Conservation (phyloP, 805 yeast species). For the Lipomyces yamanashiensis region DNA sequence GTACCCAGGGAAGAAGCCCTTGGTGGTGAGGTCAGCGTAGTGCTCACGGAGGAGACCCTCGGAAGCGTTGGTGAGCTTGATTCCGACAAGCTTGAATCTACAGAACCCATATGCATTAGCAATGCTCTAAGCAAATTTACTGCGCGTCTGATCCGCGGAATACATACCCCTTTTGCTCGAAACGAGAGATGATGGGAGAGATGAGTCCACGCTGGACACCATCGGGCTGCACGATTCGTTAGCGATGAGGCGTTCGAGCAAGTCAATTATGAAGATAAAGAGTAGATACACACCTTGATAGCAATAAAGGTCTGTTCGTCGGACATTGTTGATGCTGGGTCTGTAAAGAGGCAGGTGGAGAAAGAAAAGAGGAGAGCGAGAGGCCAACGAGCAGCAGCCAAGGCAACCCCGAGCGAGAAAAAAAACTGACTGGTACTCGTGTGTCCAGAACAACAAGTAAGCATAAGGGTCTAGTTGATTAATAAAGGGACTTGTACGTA, state of each 20-base stretch:
- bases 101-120: background rate
- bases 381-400: background rate
- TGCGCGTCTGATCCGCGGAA: background rate
- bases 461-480: too few relatives aligned
- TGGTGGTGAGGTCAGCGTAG: constrained; percentile 91
- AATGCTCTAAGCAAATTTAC: background rate
- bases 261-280: background rate
- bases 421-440: background rate
- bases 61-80: constrained; percentile 87
- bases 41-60: constrained; percentile 88
- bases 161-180: constrained; percentile 77
- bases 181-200: constrained; percentile 86
- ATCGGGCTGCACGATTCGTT: constrained; percentile 66
- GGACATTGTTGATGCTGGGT: constrained; percentile 37
- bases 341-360: background rate
- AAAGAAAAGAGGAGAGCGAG: constrained; percentile 12
- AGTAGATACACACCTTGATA: constrained; percentile 44
- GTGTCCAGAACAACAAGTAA: background rate
- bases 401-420: background rate
- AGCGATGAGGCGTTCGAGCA: background rate
- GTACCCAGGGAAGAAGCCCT: constrained; percentile 98
- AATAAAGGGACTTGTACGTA: too few relatives aligned
- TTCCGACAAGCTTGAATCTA: constrained; percentile 91
- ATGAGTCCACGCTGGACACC: constrained; percentile 99
- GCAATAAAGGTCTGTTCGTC: constrained; percentile 47